These are phyloP conservation scores for Mesembryanthemum crystallinum DNA, from an alignment of 148 eudicot genomes.

Conservation along the genomic window DNA sequence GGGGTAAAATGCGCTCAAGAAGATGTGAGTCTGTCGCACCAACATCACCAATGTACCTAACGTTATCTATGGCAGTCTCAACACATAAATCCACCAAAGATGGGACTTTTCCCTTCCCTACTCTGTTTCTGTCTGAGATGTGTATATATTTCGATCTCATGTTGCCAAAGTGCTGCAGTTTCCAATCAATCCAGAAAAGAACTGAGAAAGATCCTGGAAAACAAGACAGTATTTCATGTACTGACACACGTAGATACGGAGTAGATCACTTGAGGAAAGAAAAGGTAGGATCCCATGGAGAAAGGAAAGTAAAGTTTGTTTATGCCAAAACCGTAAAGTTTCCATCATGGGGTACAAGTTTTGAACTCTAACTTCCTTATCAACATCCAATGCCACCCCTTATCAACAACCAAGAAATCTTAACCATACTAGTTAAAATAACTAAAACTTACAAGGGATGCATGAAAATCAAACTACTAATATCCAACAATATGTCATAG, in stretches of 20 bases:
- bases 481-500: background rate
- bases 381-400: background rate
- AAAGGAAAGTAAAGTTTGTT: background rate
- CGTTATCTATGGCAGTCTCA: conserved; percentile 72
- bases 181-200: conserved; percentile 4
- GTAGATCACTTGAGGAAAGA: background rate
- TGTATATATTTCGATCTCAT: conserved; percentile 33
- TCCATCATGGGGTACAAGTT: background rate
- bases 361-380: background rate
- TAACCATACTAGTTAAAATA: background rate
- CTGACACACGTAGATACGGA: background rate
- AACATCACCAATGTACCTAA: conserved; percentile 80
- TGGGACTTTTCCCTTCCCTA: conserved; percentile 36
- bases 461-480: background rate
- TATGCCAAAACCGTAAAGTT: background rate
- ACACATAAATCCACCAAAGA: conserved; percentile 86
- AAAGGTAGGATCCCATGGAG: background rate
- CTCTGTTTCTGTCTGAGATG: conserved; percentile 26
- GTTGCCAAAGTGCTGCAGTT: conserved; percentile 13
- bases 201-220: conserved; percentile 1
- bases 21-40: conserved; percentile 68
- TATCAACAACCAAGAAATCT: background rate
- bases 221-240: background rate
- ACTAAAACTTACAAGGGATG: too few relatives aligned
- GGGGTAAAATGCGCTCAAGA: conserved; percentile 78